phyloP scores from a whole-genome alignment of 129 eudicot genomes.

The Flaveria brownii region DNA sequence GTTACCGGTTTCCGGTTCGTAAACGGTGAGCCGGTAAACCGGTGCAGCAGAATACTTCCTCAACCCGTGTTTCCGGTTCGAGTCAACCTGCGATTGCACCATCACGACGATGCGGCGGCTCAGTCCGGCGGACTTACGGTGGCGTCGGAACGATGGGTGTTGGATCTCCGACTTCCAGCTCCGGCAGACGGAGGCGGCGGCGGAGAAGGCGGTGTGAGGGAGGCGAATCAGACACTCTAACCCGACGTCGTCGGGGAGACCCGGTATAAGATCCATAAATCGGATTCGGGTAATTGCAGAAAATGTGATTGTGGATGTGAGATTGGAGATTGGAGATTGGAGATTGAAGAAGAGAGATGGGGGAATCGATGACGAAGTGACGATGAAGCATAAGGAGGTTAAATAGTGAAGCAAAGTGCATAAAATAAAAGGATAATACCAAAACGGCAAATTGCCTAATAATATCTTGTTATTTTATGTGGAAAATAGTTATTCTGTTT shows the following conservation, averaged over 20 bases:
- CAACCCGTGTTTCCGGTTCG: slow-evolving; percentile 24
- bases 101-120: slow-evolving; percentile 50
- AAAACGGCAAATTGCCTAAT: too few relatives aligned
- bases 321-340: neutral
- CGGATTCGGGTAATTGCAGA: neutral
- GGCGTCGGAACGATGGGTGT: slow-evolving; percentile 45
- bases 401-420: neutral
- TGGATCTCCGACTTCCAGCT: slow-evolving; percentile 50
- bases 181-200: slow-evolving; percentile 55
- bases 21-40: slow-evolving; percentile 52
- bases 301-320: neutral
- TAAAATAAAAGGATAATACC: neutral
- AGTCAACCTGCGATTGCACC: slow-evolving; percentile 56
- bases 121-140: slow-evolving; percentile 46
- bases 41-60: slow-evolving; percentile 42
- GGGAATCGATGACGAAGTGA: neutral
- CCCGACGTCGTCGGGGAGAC: slow-evolving; percentile 60
- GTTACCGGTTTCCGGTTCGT: slow-evolving; percentile 59
- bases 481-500: too few relatives aligned
- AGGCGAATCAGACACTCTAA: slow-evolving; percentile 54
- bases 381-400: neutral
- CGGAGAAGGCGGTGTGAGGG: slow-evolving; percentile 40
- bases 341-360: neutral
- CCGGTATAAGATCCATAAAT: slow-evolving; percentile 57
- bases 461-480: neutral